phyloP scores from a whole-genome alignment of 148 eudicot genomes.

The Mesembryanthemum crystallinum region DNA sequence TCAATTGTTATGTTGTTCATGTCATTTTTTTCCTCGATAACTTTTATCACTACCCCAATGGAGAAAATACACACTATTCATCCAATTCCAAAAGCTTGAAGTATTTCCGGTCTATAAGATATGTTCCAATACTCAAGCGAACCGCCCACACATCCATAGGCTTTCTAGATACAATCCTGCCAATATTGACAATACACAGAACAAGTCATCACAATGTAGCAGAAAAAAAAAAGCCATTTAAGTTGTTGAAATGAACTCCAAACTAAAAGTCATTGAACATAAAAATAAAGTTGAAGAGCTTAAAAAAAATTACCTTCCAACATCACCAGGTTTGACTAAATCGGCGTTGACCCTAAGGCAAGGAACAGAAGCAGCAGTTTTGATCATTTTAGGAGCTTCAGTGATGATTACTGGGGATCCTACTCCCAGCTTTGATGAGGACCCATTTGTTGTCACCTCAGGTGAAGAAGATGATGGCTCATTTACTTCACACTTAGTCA shows the following conservation, averaged over 20 bases:
- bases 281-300: not conserved
- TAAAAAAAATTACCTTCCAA: slow-evolving; percentile 58
- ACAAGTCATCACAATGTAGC: not conserved
- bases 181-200: not conserved
- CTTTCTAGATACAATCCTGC: slow-evolving; percentile 83
- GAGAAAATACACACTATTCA: slow-evolving; percentile 4
- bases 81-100: slow-evolving; percentile 65
- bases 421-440: slow-evolving; percentile 41
- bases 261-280: too few species aligned
- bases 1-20: too few species aligned
- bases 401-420: slow-evolving; percentile 71
- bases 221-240: not conserved
- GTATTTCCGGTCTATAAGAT: slow-evolving; percentile 81
- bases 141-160: slow-evolving; percentile 95
- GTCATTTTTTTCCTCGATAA: too few species aligned
- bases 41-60: too few species aligned
- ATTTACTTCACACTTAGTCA: slow-evolving; percentile 11
- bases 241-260: too few species aligned
- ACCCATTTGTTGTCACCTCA: not conserved
- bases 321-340: slow-evolving; percentile 83
- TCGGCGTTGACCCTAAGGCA: slow-evolving; percentile 71
- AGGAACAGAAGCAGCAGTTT: slow-evolving; percentile 91
- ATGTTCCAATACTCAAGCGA: slow-evolving; percentile 80
- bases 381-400: slow-evolving; percentile 75
- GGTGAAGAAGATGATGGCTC: not conserved